These are phyloP conservation scores for Graphilbum ipis-grandicollis DNA, from an alignment of 2,329 filamentous ascomycete genomes.

Conservation along the genomic window DNA sequence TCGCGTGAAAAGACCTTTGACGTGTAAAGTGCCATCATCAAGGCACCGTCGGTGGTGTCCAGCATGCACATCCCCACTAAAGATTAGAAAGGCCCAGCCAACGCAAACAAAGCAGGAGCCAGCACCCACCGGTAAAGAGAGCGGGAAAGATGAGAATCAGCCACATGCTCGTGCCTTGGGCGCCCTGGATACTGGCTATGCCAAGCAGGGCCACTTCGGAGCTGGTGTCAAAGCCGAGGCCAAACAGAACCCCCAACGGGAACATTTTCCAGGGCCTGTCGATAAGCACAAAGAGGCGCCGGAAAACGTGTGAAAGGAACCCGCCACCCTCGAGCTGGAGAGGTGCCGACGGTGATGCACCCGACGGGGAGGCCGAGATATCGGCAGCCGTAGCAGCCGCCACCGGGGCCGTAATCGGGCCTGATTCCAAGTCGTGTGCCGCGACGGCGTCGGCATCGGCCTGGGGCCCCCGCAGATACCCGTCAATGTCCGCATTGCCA, in stretches of 20 bases:
- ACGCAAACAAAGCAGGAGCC: neutral
- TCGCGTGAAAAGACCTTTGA: constrained; percentile 63
- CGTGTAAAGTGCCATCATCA: constrained; percentile 92
- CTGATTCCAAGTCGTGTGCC: constrained; percentile 3
- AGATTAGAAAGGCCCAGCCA: too few relatives aligned
- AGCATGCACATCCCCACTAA: constrained; percentile 83
- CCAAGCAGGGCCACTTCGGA: constrained; percentile 86
- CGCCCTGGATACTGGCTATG: constrained; percentile 74
- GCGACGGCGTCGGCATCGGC: constrained; percentile 6
- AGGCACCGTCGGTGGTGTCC: constrained; percentile 79
- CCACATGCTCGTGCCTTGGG: constrained; percentile 80
- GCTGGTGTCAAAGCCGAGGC: constrained; percentile 86
- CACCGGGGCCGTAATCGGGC: constrained; percentile 1
- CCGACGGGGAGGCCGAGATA: neutral
- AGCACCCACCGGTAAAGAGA: constrained; percentile 61
- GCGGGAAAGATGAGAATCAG: constrained; percentile 82
- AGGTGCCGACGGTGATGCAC: constrained; percentile 19
- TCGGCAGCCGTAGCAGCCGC: neutral
- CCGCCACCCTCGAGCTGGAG: constrained; percentile 64
- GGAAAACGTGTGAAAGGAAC: constrained; percentile 53
- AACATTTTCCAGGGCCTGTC: constrained; percentile 91
- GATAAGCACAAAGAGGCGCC: constrained; percentile 57
- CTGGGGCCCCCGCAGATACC: too few relatives aligned
- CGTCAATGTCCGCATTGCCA: too few relatives aligned
- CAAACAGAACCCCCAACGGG: constrained; percentile 73